A percentile compares a stretch with the other conserved stretches of the same genome.
Evolutionary conservation across 1,284 basidiomycete species (phyloP).

Genomic region (Ceratobasidium sp.): DNA sequence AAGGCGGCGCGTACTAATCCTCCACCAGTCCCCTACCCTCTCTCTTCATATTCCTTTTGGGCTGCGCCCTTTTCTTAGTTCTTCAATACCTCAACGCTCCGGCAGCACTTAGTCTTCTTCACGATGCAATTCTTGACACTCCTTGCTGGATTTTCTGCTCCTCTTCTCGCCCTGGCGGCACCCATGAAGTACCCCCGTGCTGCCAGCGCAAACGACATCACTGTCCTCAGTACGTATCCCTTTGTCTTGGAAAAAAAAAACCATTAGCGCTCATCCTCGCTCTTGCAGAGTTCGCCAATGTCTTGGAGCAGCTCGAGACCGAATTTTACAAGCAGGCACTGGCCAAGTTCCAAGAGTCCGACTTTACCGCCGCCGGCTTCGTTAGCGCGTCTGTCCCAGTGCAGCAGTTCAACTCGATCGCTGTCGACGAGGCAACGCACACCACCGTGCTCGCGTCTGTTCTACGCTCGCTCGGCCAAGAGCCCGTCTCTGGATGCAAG

Average conservation of each 20-base stretch:
- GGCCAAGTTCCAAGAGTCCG: constrained; percentile 69
- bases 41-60: constrained; percentile 40
- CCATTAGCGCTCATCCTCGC: not conserved
- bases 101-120: constrained; percentile 40
- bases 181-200: constrained; percentile 47
- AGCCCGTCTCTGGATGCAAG: constrained; percentile 66
- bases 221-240: constrained; percentile 67
- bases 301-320: constrained; percentile 77
- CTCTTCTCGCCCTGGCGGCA: constrained; percentile 44
- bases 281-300: constrained; percentile 73
- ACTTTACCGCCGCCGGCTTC: constrained; percentile 78
- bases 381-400: constrained; percentile 64
- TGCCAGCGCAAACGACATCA: constrained; percentile 57
- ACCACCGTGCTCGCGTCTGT: constrained; percentile 59
- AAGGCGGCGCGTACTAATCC: not conserved
- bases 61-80: constrained; percentile 45
- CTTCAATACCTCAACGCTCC: constrained; percentile 42
- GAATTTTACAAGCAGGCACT: constrained; percentile 76
- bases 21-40: constrained; percentile 6
- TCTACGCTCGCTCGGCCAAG: constrained; percentile 65
- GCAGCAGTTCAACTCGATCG: constrained; percentile 70
- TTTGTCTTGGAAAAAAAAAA: too few relatives aligned
- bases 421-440: constrained; percentile 72
- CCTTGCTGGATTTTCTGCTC: constrained; percentile 14
- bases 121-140: constrained; percentile 30